A percentile compares a stretch with the other conserved stretches of the same genome.
These are phyloP conservation scores for Saccharum spontaneum DNA, from an alignment of 176 grass and related monocot genomes.

Conservation along the genomic window DNA sequence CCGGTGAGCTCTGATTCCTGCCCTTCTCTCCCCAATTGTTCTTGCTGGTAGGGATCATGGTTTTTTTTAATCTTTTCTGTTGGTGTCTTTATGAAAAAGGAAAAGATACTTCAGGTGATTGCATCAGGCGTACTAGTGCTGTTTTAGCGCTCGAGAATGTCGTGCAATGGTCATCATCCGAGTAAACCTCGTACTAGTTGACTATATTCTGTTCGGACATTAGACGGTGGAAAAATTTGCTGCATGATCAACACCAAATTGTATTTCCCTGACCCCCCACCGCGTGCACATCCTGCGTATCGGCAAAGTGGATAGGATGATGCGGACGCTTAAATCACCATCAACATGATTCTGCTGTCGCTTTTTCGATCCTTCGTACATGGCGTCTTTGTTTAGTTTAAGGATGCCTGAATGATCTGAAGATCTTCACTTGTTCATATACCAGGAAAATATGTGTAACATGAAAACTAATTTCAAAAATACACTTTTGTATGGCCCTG, in stretches of 20 bases:
- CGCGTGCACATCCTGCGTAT: background rate
- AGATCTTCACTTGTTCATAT: background rate
- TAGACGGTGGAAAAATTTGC: background rate
- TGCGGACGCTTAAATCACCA: slow-evolving; percentile 31
- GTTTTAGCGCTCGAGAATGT: slow-evolving; percentile 27
- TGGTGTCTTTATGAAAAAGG: background rate
- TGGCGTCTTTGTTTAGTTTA: background rate
- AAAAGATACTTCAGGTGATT: slow-evolving; percentile 19
- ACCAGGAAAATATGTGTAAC: background rate
- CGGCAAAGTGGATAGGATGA: background rate
- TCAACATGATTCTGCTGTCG: background rate
- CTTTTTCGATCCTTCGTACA: background rate
- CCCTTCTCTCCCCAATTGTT: background rate
- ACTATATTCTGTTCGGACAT: background rate
- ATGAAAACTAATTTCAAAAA: background rate
- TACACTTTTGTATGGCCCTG: background rate
- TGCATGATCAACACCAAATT: background rate
- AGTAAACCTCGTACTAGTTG: slow-evolving; percentile 31
- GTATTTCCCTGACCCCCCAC: background rate
- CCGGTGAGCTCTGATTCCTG: slow-evolving; percentile 23
- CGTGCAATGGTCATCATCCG: background rate
- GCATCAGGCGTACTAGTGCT: slow-evolving; percentile 18
- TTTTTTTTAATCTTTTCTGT: background rate
- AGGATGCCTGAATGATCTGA: background rate
- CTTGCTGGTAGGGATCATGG: background rate